Percentiles rank a stretch among this genome's conserved stretches.
Evolutionary conservation across 179 eudicot species (phyloP).

Genomic region (Drosera spatulata): DNA sequence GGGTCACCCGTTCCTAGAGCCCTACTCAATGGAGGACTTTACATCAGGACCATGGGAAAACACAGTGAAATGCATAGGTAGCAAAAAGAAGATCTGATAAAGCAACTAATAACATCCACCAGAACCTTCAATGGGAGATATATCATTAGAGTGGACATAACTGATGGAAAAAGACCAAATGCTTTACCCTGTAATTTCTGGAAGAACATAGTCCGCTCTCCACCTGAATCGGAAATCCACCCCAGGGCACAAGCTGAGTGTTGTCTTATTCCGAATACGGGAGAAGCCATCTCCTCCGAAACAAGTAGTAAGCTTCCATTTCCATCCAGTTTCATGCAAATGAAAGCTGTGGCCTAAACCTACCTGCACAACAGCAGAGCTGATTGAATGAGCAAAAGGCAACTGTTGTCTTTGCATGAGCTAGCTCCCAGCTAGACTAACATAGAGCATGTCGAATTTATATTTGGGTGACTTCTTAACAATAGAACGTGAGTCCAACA

Average conservation of each 20-base stretch:
- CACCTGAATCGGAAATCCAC: conserved; percentile 88
- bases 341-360: conserved; percentile 75
- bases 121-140: no score
- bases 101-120: no score
- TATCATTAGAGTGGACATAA: no score
- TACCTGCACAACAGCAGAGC: conserved; percentile 34
- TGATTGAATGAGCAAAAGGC: no score
- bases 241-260: conserved; percentile 74
- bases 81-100: no score
- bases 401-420: no score
- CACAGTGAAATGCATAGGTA: no score
- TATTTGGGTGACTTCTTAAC: no score
- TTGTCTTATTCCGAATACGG: conserved; percentile 70
- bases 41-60: neutral
- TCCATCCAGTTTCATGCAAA: conserved; percentile 68
- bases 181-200: conserved; percentile 79
- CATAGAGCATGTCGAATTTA: no score
- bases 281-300: conserved; percentile 79
- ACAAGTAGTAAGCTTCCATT: conserved; percentile 84
- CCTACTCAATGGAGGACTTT: conserved; percentile 20
- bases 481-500: neutral
- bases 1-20: conserved; percentile 73
- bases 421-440: no score
- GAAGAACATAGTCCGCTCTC: conserved; percentile 92
- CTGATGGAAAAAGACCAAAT: neutral